Evolutionary conservation across 495 filamentous ascomycete genomes (phyloP).

Genomic region (Daldinia loculata): DNA sequence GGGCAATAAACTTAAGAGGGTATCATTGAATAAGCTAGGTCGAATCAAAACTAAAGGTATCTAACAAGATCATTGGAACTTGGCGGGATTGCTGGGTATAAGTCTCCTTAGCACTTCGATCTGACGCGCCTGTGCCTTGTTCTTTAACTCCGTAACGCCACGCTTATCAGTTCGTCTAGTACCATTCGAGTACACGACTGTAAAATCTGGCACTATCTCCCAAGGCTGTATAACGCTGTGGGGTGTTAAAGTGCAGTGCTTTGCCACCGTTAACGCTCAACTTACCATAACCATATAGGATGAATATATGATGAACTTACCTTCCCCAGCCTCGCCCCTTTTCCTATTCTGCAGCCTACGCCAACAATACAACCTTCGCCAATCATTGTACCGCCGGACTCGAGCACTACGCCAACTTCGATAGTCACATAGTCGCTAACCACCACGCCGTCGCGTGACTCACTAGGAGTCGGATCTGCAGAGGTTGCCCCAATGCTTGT

Average conservation of each 20-base stretch:
- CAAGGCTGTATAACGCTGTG: slow-evolving; percentile 59
- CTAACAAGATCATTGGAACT: slow-evolving; percentile 56
- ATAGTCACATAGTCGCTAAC: slow-evolving; percentile 67
- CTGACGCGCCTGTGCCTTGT: slow-evolving; percentile 66
- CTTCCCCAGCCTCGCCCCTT: slow-evolving; percentile 70
- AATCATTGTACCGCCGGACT: slow-evolving; percentile 64
- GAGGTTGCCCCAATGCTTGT: slow-evolving; percentile 63
- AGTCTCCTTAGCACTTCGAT: slow-evolving; percentile 69
- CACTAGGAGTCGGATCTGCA: slow-evolving; percentile 45
- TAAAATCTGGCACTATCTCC: slow-evolving; percentile 68
- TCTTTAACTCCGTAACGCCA: slow-evolving; percentile 61
- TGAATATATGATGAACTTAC: slow-evolving; percentile 50
- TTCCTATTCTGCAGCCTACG: slow-evolving; percentile 66
- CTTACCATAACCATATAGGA: not conserved
- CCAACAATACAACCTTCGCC: slow-evolving; percentile 72
- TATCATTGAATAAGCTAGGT: slow-evolving; percentile 30
- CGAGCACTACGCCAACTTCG: slow-evolving; percentile 68
- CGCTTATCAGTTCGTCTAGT: slow-evolving; percentile 64
- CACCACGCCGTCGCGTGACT: slow-evolving; percentile 52
- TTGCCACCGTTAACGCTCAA: slow-evolving; percentile 44
- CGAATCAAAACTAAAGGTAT: slow-evolving; percentile 14
- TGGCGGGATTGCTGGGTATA: slow-evolving; percentile 68
- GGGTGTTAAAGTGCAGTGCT: slow-evolving; percentile 65
- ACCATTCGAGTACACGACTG: slow-evolving; percentile 70
- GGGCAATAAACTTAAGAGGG: slow-evolving; percentile 11